These are phyloP conservation scores for Diaporthe australafricana DNA, from an alignment of 2,329 filamentous ascomycete genomes.

Conservation along the genomic window DNA sequence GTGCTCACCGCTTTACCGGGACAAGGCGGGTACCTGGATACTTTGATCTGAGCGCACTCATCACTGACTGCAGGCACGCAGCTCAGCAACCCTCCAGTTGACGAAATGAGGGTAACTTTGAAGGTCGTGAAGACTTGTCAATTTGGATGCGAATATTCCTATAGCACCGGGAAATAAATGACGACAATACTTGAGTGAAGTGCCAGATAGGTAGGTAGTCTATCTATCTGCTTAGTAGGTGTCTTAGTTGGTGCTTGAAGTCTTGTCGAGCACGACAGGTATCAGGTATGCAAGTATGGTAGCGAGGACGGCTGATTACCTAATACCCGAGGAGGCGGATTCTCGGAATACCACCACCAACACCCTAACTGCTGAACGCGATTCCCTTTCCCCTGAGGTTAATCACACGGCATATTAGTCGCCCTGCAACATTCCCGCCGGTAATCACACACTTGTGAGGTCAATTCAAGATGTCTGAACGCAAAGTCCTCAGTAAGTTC, in stretches of 20 bases:
- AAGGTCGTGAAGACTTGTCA: background rate
- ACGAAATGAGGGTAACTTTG: background rate
- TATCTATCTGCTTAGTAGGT: no score
- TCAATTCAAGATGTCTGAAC: slow-evolving; percentile 76
- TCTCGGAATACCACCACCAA: background rate
- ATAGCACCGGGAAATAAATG: background rate
- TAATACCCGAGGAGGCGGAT: background rate
- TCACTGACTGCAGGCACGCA: background rate
- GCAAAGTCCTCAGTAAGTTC: slow-evolving; percentile 74
- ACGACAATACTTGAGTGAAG: background rate
- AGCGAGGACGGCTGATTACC: background rate
- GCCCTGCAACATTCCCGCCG: no score
- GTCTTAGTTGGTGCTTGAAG: no score
- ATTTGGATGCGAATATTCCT: accelerated
- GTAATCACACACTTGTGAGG: no score
- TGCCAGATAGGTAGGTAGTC: background rate
- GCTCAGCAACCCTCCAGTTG: background rate
- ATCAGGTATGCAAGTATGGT: background rate
- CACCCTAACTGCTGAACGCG: background rate
- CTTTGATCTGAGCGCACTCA: background rate
- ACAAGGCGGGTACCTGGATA: background rate
- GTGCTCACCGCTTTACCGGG: slow-evolving; percentile 28
- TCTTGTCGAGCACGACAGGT: no score
- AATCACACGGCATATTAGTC: no score
- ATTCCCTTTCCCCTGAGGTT: no score